Conservation (phyloP, 108 stramenopile species). For the Skeletonema tropicum region DNA sequence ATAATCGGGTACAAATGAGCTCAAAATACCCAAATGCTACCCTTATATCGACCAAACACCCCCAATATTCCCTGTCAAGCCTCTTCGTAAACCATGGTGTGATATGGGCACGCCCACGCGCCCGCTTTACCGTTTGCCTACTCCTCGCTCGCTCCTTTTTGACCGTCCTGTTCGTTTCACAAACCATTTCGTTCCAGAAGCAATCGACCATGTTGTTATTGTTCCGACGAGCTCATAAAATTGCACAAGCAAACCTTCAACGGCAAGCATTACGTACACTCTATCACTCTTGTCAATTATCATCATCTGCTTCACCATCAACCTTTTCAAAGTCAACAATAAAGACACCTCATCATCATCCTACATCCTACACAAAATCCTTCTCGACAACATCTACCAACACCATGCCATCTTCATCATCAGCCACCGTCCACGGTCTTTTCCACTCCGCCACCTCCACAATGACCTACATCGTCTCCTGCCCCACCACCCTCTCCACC, state of each 20-base stretch:
- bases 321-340: not conserved
- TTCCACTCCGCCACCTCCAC: constrained; percentile 44
- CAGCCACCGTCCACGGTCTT: constrained; percentile 29
- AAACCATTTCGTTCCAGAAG: too few relatives aligned
- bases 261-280: not conserved
- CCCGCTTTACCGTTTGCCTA: too few relatives aligned
- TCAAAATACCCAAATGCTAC: too few relatives aligned
- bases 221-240: not conserved
- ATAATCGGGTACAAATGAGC: too few relatives aligned
- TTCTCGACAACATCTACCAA: not conserved
- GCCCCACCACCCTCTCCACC: constrained; percentile 24
- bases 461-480: constrained; percentile 48
- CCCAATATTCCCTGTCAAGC: too few relatives aligned
- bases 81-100: too few relatives aligned
- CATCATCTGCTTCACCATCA: not conserved
- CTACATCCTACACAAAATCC: not conserved
- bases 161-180: too few relatives aligned
- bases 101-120: too few relatives aligned
- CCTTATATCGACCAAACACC: too few relatives aligned
- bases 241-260: not conserved
- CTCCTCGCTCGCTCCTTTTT: too few relatives aligned
- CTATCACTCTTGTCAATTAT: not conserved
- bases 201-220: not conserved
- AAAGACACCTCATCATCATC: not conserved
- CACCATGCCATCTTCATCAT: not conserved